Percentiles rank a stretch among this genome's conserved stretches.
These are phyloP conservation scores for Acorus calamus DNA, from an alignment of 106 monocot species.

Conservation along the genomic window DNA sequence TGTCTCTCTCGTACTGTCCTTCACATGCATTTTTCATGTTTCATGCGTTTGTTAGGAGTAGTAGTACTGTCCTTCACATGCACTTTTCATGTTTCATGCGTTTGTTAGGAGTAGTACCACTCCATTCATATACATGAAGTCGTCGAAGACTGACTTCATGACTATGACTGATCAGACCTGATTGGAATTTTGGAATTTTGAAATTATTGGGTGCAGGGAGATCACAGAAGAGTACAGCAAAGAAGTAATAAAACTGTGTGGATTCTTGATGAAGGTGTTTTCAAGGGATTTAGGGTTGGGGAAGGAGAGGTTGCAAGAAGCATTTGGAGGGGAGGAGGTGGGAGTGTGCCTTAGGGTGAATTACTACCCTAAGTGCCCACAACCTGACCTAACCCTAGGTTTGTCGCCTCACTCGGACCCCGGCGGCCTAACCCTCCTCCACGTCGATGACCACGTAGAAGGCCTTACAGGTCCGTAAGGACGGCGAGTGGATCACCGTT, in stretches of 20 bases:
- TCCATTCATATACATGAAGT: too few relatives aligned
- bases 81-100: too few relatives aligned
- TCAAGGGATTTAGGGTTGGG: constrained; percentile 40
- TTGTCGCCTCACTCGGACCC: constrained; percentile 64
- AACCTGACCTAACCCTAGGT: constrained; percentile 64
- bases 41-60: too few relatives aligned
- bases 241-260: constrained; percentile 27
- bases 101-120: too few relatives aligned
- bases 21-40: too few relatives aligned
- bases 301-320: constrained; percentile 12
- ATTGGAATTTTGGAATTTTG: too few relatives aligned
- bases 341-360: constrained; percentile 40
- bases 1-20: too few relatives aligned
- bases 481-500: constrained; percentile 37
- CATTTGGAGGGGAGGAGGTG: constrained; percentile 32
- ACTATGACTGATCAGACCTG: too few relatives aligned
- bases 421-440: constrained; percentile 51
- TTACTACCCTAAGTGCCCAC: constrained; percentile 69
- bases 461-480: constrained; percentile 56
- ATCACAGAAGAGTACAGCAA: constrained; percentile 40
- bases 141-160: too few relatives aligned
- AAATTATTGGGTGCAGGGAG: constrained; percentile 13
- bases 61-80: too few relatives aligned
- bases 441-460: constrained; percentile 32
- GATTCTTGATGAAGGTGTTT: constrained; percentile 36